These are phyloP conservation scores for Rhazya stricta DNA, from an alignment of 257 asterid genomes.

Conservation along the genomic window DNA sequence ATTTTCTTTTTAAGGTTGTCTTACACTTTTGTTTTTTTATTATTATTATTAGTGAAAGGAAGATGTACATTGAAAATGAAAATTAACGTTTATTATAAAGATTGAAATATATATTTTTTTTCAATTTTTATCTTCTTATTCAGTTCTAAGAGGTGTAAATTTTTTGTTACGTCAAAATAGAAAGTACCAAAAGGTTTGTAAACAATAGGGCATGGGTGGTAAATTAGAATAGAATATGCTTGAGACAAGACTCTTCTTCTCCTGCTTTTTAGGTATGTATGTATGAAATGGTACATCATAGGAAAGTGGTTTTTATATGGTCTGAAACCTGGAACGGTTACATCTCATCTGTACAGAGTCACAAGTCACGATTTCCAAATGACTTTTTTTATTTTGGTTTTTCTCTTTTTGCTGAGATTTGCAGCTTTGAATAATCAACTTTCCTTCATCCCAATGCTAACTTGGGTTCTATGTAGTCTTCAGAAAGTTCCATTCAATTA, in stretches of 20 bases:
- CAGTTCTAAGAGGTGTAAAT: no score
- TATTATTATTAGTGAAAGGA: no score
- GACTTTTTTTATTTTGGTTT: background rate
- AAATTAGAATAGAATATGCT: background rate
- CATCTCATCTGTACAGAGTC: conserved; percentile 2
- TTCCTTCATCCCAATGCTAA: conserved; percentile 8
- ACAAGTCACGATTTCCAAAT: conserved; percentile 9
- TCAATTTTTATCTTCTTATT: no score
- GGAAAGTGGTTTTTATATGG: background rate
- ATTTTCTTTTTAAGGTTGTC: no score
- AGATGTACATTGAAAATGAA: no score
- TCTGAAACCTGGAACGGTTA: conserved; percentile 6
- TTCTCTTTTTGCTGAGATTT: background rate
- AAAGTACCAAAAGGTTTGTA: background rate
- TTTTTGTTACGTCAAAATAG: background rate
- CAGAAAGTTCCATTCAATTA: conserved; percentile 19
- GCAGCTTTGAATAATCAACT: conserved; percentile 1
- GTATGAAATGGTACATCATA: background rate
- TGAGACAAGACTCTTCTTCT: background rate
- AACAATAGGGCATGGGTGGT: background rate
- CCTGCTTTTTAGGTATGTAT: background rate
- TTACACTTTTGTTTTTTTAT: no score
- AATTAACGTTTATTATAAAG: no score
- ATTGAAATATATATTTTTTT: no score
- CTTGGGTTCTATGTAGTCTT: conserved; percentile 5